Evolutionary conservation across 108 stramenopile genomes (phyloP), one percentile per base, ranked within the genome.

Genomic region (Pseudonitzschia delicatissima): DNA sequence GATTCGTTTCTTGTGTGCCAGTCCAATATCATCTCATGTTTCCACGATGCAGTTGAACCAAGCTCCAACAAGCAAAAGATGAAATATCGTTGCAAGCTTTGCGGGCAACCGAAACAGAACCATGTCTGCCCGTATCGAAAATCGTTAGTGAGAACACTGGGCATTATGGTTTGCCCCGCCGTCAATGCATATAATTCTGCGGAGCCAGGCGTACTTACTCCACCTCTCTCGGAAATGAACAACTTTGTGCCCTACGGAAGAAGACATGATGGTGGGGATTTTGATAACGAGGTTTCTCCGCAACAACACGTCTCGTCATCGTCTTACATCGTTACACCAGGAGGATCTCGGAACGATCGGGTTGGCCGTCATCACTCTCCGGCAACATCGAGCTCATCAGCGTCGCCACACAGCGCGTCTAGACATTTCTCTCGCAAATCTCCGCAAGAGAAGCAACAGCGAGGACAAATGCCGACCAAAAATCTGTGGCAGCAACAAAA

Each of bases 61-160:
- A n/a, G n/a, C n/a, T n/a, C n/a, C n/a, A n/a, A n/a, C n/a, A 71
- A 44, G 62, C 78, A 37, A 48, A 48, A 48, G 20, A 48, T 79
- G 65, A 72, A 69, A 40, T 76, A 81, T 58, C 71, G 69, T 2
- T 92, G 91, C 77, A 92, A 89, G 53, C 80, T 88, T 32, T 92
- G 91, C 64, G 91, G 91, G n/a, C 84, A 86, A 44, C 84, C 83
- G n/a, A 92, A 92, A 69, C 87, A 92, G 51, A 88, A 87, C 42
- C 87, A 92, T 68, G 70, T 68, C 28, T 92, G 91, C 36, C 77
- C 86, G 6, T 87, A 80, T 64, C 76, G 81, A 61, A 80, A 72
- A 13, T 77, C 81, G 4, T 52, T 92, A 28, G 78, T 87, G 44
- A 62, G 91, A 45, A 90, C 85, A 49, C 89, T 92, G 67, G 91